A percentile compares a stretch with the other conserved stretches of the same genome.
phyloP scores from a whole-genome alignment of 176 grass and related monocot species.

The Eragrostis nindensis region DNA sequence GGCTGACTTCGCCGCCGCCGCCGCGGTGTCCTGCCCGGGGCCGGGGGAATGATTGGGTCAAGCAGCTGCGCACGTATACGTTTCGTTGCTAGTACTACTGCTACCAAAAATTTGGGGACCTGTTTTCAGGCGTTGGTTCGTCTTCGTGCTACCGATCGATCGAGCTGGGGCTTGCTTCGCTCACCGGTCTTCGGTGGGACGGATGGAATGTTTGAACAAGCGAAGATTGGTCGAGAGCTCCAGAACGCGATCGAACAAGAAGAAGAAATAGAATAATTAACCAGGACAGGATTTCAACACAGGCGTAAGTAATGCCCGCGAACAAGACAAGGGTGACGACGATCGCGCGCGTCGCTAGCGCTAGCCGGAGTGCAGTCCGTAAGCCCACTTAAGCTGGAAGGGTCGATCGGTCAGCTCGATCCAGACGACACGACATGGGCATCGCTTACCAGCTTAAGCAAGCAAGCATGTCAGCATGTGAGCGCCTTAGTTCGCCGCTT shows the following conservation, averaged over 20 bases:
- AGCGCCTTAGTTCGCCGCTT: too few species aligned
- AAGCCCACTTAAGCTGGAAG: background rate
- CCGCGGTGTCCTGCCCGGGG: background rate
- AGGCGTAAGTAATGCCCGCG: background rate
- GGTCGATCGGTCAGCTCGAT: background rate
- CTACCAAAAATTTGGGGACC: background rate
- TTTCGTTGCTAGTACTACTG: too few species aligned
- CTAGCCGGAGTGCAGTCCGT: background rate
- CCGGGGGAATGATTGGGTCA: too few species aligned
- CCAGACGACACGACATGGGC: background rate
- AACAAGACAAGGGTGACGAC: background rate
- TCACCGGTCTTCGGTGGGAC: background rate
- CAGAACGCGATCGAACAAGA: background rate
- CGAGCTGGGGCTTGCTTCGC: too few species aligned
- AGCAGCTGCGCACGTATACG: background rate
- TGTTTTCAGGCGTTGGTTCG: slow-evolving; percentile 5
- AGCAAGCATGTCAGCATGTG: background rate
- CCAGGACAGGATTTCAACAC: background rate
- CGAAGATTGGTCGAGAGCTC: background rate
- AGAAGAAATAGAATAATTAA: background rate
- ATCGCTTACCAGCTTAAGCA: slow-evolving; percentile 22
- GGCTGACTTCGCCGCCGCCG: background rate
- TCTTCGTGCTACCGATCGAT: too few species aligned
- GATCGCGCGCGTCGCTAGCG: too few species aligned
- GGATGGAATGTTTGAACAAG: slow-evolving; percentile 39